These are phyloP conservation scores for Candida sanyiensis DNA, from an alignment of 805 yeast genomes.

Conservation along the genomic window DNA sequence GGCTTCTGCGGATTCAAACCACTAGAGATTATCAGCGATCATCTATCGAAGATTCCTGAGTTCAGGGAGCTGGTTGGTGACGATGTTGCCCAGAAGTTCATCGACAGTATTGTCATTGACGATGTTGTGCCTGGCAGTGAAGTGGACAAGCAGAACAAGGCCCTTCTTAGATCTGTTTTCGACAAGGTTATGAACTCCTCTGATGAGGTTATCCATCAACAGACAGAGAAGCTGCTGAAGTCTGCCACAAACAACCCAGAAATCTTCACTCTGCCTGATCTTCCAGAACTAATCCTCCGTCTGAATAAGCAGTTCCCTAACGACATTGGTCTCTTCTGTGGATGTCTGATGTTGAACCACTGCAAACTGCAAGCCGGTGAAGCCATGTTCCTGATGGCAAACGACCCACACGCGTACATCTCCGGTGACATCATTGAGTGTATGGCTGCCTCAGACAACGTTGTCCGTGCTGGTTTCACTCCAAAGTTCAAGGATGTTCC, in stretches of 20 bases:
- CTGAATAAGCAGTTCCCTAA: slow-evolving; percentile 85
- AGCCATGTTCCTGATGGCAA: slow-evolving; percentile 94
- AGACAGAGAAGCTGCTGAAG: slow-evolving; percentile 60
- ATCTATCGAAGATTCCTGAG: slow-evolving; percentile 72
- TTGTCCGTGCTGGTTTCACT: slow-evolving; percentile 98
- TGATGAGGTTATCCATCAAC: slow-evolving; percentile 48
- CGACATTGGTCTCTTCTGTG: slow-evolving; percentile 94
- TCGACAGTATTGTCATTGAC: slow-evolving; percentile 33
- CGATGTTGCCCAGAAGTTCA: slow-evolving; percentile 50
- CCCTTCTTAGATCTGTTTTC: slow-evolving; percentile 68
- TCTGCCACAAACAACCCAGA: slow-evolving; percentile 58
- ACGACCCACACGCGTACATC: slow-evolving; percentile 97
- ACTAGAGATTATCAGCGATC: slow-evolving; percentile 62
- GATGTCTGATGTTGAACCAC: slow-evolving; percentile 88
- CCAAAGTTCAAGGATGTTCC: slow-evolving; percentile 96
- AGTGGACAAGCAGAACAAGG: slow-evolving; percentile 54
- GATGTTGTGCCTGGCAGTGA: slow-evolving; percentile 32
- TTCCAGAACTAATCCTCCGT: slow-evolving; percentile 71
- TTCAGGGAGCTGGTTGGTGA: slow-evolving; percentile 64
- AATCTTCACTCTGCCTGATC: slow-evolving; percentile 43
- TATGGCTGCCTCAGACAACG: slow-evolving; percentile 99
- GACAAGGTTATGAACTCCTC: slow-evolving; percentile 77
- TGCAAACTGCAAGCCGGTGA: slow-evolving; percentile 80
- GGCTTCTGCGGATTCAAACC: slow-evolving; percentile 99
- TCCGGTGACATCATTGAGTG: slow-evolving; percentile 97